Conservation (phyloP, 345 rosid genomes). For the Gossypium turneri region DNA sequence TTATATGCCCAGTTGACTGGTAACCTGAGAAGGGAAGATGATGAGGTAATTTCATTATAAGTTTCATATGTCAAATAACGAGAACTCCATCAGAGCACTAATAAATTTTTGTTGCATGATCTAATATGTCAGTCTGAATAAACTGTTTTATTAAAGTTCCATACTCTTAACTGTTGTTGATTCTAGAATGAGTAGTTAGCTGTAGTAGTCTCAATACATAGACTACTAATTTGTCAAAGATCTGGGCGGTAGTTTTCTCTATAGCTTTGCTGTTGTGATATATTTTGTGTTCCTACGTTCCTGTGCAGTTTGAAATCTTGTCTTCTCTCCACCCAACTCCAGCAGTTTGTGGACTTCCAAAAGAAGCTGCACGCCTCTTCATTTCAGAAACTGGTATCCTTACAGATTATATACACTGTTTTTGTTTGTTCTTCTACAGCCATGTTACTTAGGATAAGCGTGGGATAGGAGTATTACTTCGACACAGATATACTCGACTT, state of each 20-base stretch:
- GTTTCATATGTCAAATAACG: neutral
- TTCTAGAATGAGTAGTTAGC: neutral
- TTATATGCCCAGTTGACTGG: constrained; percentile 69
- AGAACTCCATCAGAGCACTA: neutral
- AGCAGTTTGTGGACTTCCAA: constrained; percentile 86
- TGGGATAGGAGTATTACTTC: neutral
- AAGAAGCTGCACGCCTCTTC: constrained; percentile 70
- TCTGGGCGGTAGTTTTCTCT: neutral
- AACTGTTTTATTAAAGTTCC: neutral
- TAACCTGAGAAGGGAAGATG: constrained; percentile 68
- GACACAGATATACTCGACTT: neutral
- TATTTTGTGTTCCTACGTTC: constrained; percentile 9
- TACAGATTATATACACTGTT: neutral
- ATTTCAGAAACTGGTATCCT: constrained; percentile 68
- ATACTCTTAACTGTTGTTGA: neutral
- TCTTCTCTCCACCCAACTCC: constrained; percentile 83
- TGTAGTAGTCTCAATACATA: neutral
- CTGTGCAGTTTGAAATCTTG: constrained; percentile 61
- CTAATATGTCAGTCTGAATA: too few relatives aligned
- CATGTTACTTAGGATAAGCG: neutral
- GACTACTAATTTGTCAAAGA: neutral
- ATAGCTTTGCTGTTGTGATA: neutral
- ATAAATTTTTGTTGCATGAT: neutral
- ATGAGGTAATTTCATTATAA: constrained; percentile 47
- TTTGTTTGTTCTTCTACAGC: neutral